A percentile compares a stretch with the other conserved stretches of the same genome.
Evolutionary conservation across 768 basidiomycete genomes (phyloP).

Genomic region (Boletus coccyginus): DNA sequence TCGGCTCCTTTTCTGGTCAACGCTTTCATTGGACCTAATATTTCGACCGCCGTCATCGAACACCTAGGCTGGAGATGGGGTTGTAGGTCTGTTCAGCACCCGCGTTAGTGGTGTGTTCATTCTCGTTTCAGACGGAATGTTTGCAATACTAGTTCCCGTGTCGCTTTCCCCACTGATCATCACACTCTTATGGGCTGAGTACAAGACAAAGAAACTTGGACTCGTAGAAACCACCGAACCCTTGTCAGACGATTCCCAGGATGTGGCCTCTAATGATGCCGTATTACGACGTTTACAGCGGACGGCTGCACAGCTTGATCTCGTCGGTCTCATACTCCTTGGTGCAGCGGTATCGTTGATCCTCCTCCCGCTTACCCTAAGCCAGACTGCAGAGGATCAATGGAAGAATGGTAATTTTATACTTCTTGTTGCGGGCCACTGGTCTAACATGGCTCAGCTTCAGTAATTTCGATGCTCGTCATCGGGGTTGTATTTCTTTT

Average conservation of each 20-base stretch:
- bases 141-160: conserved; percentile 53
- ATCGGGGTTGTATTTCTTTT: conserved; percentile 45
- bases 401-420: conserved; percentile 43
- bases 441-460: conserved; percentile 32
- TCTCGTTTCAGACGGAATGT: conserved; percentile 46
- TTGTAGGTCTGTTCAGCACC: conserved; percentile 39
- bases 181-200: conserved; percentile 55
- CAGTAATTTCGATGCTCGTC: conserved; percentile 51
- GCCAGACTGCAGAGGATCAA: conserved; percentile 35
- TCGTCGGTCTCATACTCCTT: conserved; percentile 50
- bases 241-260: neutral
- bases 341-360: conserved; percentile 49
- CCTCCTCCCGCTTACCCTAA: conserved; percentile 54
- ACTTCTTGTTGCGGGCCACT: neutral
- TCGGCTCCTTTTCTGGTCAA: conserved; percentile 59
- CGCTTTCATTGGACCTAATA: conserved; percentile 62
- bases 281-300: conserved; percentile 12
- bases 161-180: conserved; percentile 50
- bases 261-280: neutral
- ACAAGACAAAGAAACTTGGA: conserved; percentile 41
- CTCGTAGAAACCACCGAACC: conserved; percentile 16
- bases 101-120: neutral
- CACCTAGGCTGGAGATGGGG: conserved; percentile 68
- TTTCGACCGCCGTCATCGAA: conserved; percentile 43
- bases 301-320: conserved; percentile 40